Base-by-base conservation (phyloP, 768 basidiomycete species). In the Podaxis sp. region DNA sequence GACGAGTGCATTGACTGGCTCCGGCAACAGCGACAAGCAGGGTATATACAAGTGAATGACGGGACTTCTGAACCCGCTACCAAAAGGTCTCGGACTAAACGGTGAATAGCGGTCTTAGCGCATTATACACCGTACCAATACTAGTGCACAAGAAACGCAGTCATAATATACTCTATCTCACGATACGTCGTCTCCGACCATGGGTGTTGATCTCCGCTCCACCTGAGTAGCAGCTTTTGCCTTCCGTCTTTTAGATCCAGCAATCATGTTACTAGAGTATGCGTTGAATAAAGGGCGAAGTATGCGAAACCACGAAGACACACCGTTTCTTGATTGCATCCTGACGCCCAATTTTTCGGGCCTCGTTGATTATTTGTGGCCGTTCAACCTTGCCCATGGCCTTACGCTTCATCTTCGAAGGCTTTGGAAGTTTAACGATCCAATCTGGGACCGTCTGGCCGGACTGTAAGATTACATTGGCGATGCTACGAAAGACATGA, bases 371-470 rank as follows among this genome's bases (percentile, higher is more conserved):
- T 4, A 76, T 80, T 55, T 94, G 90, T 2, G 90, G 83, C 19
- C 90, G 89, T 72, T 92, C 90, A 6, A 87, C 79, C 75, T 90
- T 93, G 61, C 92, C 92, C 86, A 98, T 93, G 70, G 86, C 79
- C 67, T 82, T 86, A 65, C 90, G 88, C 76, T 91, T 90, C 80
- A 94, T 82, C 75, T 94, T 96, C 1, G 91, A 91, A 0, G 96
- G 95, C 72, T 93, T 95, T 22, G 91, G 91, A n/a, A 99, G 81
- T 66, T 91, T 90, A n/a, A 91, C 72, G 66, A 98, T 98, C 93
- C 95, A 99, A 24, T 94, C 92, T 1, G 96, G 93, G 0, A 97
- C 95, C 2, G 82, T 75, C 62, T 91, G 96, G 3, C 96, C 96
- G 0, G 95, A 96, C 70, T 95, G 90, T 22, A 92, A 79, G 63